A percentile compares a stretch with the other conserved stretches of the same genome.
Evolutionary conservation across 2,329 filamentous ascomycete genomes (phyloP).

Genomic region (Neofusicoccum sp.): DNA sequence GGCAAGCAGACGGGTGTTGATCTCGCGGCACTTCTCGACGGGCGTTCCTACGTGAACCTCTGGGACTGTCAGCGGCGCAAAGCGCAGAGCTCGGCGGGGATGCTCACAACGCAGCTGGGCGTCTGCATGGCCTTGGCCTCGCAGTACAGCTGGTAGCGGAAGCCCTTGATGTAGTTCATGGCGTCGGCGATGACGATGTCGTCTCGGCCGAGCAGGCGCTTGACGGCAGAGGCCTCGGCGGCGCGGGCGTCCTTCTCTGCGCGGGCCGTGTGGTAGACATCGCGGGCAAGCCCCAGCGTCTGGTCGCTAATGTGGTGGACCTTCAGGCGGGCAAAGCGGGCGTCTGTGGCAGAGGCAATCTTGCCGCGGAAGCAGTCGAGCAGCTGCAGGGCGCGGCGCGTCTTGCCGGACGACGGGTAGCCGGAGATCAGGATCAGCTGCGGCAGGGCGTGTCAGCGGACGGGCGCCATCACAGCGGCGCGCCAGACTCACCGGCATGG

Average conservation of each 20-base stretch:
- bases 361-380: slow-evolving; percentile 61
- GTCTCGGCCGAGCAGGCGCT: slow-evolving; percentile 67
- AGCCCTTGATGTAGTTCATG: slow-evolving; percentile 87
- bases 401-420: slow-evolving; percentile 64
- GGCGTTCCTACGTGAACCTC: slow-evolving; percentile 60
- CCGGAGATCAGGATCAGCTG: slow-evolving; percentile 63
- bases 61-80: slow-evolving; percentile 32
- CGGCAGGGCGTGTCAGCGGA: background rate
- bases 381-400: slow-evolving; percentile 62
- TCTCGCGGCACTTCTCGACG: slow-evolving; percentile 53
- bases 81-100: background rate
- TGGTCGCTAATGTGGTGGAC: slow-evolving; percentile 75
- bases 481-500: slow-evolving; percentile 21
- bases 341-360: slow-evolving; percentile 49
- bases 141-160: slow-evolving; percentile 82
- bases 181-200: slow-evolving; percentile 79
- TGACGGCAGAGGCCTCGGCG: slow-evolving; percentile 72
- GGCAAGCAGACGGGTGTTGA: slow-evolving; percentile 59
- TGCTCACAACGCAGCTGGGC: slow-evolving; percentile 67
- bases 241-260: slow-evolving; percentile 81
- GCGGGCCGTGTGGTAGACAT: slow-evolving; percentile 74
- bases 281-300: slow-evolving; percentile 64
- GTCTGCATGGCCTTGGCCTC: slow-evolving; percentile 79
- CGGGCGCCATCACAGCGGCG: background rate
- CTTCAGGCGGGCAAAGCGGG: slow-evolving; percentile 55